Conservation (phyloP, 345 rosid species). For the Pistacia integerrima region DNA sequence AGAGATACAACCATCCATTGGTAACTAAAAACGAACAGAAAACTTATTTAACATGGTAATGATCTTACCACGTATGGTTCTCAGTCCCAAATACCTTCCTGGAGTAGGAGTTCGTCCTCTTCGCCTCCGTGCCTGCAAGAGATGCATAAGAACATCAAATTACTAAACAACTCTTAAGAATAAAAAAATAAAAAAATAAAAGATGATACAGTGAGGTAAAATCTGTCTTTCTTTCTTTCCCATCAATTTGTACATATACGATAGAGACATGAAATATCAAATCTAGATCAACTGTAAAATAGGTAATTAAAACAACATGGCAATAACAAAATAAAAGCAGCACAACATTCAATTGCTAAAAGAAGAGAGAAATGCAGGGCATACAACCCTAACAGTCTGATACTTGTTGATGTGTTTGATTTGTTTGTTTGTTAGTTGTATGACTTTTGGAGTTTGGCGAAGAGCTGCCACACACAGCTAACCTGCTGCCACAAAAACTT, state of each 20-base stretch:
- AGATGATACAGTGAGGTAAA: neutral
- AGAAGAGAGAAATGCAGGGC: constrained; percentile 76
- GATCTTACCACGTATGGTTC: constrained; percentile 56
- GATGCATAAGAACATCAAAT: constrained; percentile 17
- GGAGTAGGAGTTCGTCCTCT: constrained; percentile 97
- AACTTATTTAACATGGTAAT: neutral
- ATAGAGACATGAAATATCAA: neutral
- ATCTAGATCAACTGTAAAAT: neutral
- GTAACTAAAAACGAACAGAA: neutral
- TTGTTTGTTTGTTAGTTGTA: constrained; percentile 75
- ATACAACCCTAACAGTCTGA: constrained; percentile 88
- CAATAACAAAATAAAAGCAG: constrained; percentile 8
- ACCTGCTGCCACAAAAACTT: constrained; percentile 93
- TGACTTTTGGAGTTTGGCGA: constrained; percentile 65
- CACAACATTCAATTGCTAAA: constrained; percentile 27
- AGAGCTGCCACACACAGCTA: constrained; percentile 96
- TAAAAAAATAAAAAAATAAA: neutral
- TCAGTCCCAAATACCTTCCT: constrained; percentile 85
- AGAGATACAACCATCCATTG: neutral
- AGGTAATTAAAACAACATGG: neutral
- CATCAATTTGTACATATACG: neutral
- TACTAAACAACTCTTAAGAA: neutral
- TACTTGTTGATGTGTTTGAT: constrained; percentile 54
- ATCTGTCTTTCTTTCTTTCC: neutral
- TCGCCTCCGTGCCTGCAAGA: constrained; percentile 73